Conservation (phyloP, 2,329 filamentous ascomycete genomes). For the Zasmidium cellare region DNA sequence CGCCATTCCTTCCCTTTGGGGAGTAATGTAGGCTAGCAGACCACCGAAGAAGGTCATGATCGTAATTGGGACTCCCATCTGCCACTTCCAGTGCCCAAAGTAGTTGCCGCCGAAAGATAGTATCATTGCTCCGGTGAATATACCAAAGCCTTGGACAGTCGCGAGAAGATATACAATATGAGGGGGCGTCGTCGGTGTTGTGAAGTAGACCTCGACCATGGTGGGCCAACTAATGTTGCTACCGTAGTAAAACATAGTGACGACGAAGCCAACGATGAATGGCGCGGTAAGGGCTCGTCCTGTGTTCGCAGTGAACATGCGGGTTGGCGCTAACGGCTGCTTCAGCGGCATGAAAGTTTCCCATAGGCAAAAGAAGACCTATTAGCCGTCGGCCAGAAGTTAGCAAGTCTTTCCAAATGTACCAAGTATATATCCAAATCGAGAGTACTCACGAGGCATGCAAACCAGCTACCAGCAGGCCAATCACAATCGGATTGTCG, state of each 20-base stretch:
- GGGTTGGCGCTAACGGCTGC: conserved; percentile 13
- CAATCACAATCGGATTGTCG: conserved; percentile 31
- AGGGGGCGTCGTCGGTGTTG: neutral
- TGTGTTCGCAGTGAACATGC: conserved; percentile 10
- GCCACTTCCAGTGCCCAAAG: conserved; percentile 51
- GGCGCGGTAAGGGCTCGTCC: conserved; percentile 12
- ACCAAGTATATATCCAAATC: too few species aligned
- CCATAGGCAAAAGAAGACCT: conserved; percentile 29
- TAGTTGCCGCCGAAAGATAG: conserved; percentile 38
- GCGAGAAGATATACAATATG: conserved; percentile 3
- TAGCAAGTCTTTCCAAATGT: too few species aligned
- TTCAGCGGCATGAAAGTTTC: conserved; percentile 22
- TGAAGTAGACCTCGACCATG: conserved; percentile 2
- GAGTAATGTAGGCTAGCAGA: conserved; percentile 45
- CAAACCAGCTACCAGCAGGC: conserved; percentile 35
- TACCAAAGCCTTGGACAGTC: conserved; percentile 35
- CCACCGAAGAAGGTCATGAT: conserved; percentile 52
- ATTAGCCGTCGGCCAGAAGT: too few species aligned
- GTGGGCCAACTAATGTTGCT: conserved; percentile 14
- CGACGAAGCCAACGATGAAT: conserved; percentile 16
- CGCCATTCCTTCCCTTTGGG: conserved; percentile 45
- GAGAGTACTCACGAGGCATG: conserved; percentile 22
- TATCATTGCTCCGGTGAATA: conserved; percentile 37
- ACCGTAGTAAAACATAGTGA: conserved; percentile 17
- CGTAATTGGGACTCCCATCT: conserved; percentile 43